Conservation (phyloP, 352 stramenopile genomes). For the Globisporangium barbulae region DNA sequence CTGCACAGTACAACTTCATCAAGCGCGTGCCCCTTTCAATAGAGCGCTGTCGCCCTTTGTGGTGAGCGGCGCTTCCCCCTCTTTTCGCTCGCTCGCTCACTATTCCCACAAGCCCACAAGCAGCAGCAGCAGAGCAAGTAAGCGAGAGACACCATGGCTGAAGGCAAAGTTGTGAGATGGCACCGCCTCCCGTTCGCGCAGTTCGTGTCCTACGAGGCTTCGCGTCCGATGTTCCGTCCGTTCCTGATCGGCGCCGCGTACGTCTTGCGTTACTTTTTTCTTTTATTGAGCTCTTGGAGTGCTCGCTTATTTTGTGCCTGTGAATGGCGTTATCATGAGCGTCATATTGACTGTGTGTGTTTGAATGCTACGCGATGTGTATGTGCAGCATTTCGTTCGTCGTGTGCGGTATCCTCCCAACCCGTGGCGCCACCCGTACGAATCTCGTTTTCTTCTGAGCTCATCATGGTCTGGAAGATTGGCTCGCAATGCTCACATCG, state of each 20-base stretch:
- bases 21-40: too few species aligned
- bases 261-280: slow-evolving; percentile 15
- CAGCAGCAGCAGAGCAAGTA: slow-evolving; percentile 3
- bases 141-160: slow-evolving; percentile 37
- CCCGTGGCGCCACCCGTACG: slow-evolving; percentile 65
- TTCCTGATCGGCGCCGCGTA: slow-evolving; percentile 80
- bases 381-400: slow-evolving; percentile 62
- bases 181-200: slow-evolving; percentile 77
- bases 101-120: slow-evolving; percentile 7
- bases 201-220: slow-evolving; percentile 75
- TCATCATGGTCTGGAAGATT: too few species aligned
- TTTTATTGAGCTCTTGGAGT: background rate
- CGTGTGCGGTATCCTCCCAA: slow-evolving; percentile 79
- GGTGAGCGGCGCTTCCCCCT: slow-evolving; percentile 10
- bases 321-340: background rate
- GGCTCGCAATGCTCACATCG: background rate
- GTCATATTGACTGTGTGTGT: background rate
- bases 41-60: slow-evolving; percentile 5
- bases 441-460: background rate
- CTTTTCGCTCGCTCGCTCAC: slow-evolving; percentile 6
- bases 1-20: background rate
- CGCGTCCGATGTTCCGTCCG: slow-evolving; percentile 77
- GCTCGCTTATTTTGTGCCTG: background rate
- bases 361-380: background rate
- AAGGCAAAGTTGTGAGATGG: slow-evolving; percentile 74